Evolutionary conservation across 805 yeast species (phyloP).

Genomic region (Barnettozyma siamensis): DNA sequence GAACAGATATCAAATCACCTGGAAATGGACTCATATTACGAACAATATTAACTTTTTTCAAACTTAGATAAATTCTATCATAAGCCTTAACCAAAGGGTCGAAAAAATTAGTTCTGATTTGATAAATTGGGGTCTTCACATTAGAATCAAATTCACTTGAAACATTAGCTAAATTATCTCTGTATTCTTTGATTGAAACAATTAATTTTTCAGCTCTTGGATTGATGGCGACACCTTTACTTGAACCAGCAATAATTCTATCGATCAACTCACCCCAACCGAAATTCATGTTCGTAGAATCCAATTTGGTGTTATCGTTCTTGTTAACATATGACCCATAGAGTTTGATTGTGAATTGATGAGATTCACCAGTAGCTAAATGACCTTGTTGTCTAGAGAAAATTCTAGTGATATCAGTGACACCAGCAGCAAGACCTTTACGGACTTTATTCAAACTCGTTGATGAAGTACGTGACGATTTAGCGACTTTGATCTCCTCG

Average conservation of each 20-base stretch:
- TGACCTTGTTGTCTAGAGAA: conserved; percentile 62
- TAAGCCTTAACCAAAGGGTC: conserved; percentile 56
- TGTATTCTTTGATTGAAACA: conserved; percentile 69
- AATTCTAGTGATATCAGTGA: conserved; percentile 73
- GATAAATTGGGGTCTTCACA: conserved; percentile 48
- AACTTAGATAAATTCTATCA: conserved; percentile 54
- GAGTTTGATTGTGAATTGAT: conserved; percentile 64
- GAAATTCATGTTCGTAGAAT: conserved; percentile 40
- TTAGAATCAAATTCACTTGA: conserved; percentile 30
- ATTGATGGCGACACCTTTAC: conserved; percentile 71
- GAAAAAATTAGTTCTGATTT: conserved; percentile 58
- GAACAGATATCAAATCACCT: conserved; percentile 31
- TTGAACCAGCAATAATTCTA: conserved; percentile 69
- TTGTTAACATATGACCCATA: conserved; percentile 60
- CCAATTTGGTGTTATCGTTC: conserved; percentile 28
- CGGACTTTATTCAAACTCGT: conserved; percentile 34
- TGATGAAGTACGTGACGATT: conserved; percentile 27
- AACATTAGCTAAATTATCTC: conserved; percentile 34
- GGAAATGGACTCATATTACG: conserved; percentile 25
- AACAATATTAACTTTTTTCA: conserved; percentile 43
- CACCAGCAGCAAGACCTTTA: conserved; percentile 86
- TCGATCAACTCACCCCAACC: conserved; percentile 91
- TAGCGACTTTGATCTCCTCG: conserved; percentile 52
- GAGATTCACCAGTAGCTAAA: conserved; percentile 55
- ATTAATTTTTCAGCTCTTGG: conserved; percentile 72